A percentile compares a stretch with the other conserved stretches of the same genome.
These are phyloP conservation scores for Gypsophila paniculata DNA, from an alignment of 179 eudicot genomes.

Conservation along the genomic window DNA sequence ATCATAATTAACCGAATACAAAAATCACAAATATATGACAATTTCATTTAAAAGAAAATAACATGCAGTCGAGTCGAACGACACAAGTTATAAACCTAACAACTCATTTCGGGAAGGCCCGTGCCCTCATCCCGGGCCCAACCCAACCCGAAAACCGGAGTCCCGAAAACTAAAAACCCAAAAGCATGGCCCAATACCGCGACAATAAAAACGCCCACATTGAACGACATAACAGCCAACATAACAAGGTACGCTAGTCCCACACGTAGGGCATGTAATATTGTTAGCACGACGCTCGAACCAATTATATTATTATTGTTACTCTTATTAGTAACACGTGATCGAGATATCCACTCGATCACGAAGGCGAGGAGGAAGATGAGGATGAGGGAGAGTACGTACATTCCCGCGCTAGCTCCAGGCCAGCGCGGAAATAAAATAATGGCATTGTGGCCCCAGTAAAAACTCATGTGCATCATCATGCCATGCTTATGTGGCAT, in stretches of 20 bases:
- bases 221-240: slow-evolving; percentile 80
- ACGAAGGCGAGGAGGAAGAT: slow-evolving; percentile 37
- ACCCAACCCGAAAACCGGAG: slow-evolving; percentile 25
- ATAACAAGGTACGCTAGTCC: slow-evolving; percentile 60
- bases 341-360: slow-evolving; percentile 27
- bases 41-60: too few species aligned
- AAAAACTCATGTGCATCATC: slow-evolving; percentile 68
- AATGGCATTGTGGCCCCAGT: slow-evolving; percentile 49
- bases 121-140: not conserved
- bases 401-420: slow-evolving; percentile 35
- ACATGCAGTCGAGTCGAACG: too few species aligned
- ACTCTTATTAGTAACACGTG: not conserved
- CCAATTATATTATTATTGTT: slow-evolving; percentile 20
- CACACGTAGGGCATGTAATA: slow-evolving; percentile 40
- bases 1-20: too few species aligned
- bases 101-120: slow-evolving; percentile 37
- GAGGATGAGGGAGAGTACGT: slow-evolving; percentile 31
- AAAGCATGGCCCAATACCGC: slow-evolving; percentile 52
- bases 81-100: slow-evolving; percentile 10
- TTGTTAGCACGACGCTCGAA: slow-evolving; percentile 24
- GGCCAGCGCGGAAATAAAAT: slow-evolving; percentile 44
- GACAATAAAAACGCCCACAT: slow-evolving; percentile 49
- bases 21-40: too few species aligned
- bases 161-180: slow-evolving; percentile 39
- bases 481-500: slow-evolving; percentile 28